A percentile compares a stretch with the other conserved stretches of the same genome.
Evolutionary conservation across 495 filamentous ascomycete species (phyloP).

Genomic region (Symbiotaphrina buchneri): DNA sequence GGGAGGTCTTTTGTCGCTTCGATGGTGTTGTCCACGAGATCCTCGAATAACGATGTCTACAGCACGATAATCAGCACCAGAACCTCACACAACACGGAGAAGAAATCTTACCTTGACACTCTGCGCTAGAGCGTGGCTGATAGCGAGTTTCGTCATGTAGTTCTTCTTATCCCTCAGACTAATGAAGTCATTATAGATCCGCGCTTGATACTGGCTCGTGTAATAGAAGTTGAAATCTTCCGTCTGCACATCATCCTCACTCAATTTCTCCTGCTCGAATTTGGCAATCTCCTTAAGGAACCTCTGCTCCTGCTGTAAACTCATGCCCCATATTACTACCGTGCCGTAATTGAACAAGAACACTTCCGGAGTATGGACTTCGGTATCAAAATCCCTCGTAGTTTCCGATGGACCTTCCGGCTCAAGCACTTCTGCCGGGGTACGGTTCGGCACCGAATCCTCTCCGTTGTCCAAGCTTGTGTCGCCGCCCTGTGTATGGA

Average conservation of each 20-base stretch:
- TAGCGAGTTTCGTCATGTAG: conserved; percentile 95
- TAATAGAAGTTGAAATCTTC: conserved; percentile 99
- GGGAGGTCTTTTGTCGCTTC: conserved; percentile 76
- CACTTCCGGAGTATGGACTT: conserved; percentile 75
- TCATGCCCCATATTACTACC: conserved; percentile 99
- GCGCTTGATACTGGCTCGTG: conserved; percentile 84
- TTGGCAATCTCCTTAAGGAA: conserved; percentile 91
- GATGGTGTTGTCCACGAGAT: conserved; percentile 83
- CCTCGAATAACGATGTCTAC: conserved; percentile 91
- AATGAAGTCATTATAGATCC: conserved; percentile 99
- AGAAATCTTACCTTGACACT: conserved; percentile 49
- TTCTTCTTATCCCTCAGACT: conserved; percentile 76
- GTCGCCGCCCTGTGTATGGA: conserved; percentile 7
- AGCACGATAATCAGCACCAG: conserved; percentile 2
- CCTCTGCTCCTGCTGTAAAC: conserved; percentile 53
- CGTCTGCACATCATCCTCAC: conserved; percentile 70
- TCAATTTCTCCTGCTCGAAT: conserved; percentile 79
- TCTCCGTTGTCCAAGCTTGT: not conserved
- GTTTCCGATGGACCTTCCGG: conserved; percentile 1
- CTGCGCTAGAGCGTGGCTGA: conserved; percentile 84
- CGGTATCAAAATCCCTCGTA: conserved; percentile 37
- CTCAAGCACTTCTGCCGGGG: not conserved
- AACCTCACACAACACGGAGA: not conserved
- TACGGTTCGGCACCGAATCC: not conserved
- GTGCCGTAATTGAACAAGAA: conserved; percentile 96